Conservation (phyloP, 495 filamentous ascomycete genomes). For the Penicillium parvum region DNA sequence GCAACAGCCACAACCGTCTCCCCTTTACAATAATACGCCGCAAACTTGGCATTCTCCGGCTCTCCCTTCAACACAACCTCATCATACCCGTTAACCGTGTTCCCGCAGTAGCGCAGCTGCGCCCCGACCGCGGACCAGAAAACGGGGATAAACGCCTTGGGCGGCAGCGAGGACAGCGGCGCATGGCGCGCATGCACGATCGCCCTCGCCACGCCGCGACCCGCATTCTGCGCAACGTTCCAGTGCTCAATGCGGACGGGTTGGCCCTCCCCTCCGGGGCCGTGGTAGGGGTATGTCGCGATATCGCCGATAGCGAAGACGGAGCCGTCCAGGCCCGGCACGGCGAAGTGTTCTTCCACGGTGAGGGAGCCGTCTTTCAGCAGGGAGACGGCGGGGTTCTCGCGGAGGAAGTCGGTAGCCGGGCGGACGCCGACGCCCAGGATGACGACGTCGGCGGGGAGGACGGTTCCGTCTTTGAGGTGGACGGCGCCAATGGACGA, state of each 20-base stretch:
- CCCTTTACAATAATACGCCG: conserved; percentile 82
- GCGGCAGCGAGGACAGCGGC: conserved; percentile 38
- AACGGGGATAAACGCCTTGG: conserved; percentile 79
- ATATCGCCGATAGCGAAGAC: conserved; percentile 97
- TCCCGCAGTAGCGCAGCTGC: conserved; percentile 90
- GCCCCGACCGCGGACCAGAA: conserved; percentile 93
- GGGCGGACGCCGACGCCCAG: conserved; percentile 86
- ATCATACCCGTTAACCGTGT: conserved; percentile 75
- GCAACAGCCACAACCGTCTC: conserved; percentile 90
- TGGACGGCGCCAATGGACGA: conserved; percentile 72
- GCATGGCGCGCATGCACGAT: conserved; percentile 53
- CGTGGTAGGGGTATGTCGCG: conserved; percentile 89
- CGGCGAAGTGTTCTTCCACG: conserved; percentile 71
- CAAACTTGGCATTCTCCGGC: conserved; percentile 76
- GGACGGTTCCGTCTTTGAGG: conserved; percentile 79
- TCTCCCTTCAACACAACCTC: conserved; percentile 74
- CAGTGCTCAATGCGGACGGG: conserved; percentile 86
- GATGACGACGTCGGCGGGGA: conserved; percentile 86
- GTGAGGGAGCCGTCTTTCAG: conserved; percentile 76
- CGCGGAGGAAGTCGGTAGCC: conserved; percentile 77
- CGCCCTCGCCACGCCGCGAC: conserved; percentile 67
- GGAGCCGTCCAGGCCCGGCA: conserved; percentile 58
- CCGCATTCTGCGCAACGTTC: conserved; percentile 94
- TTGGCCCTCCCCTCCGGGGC: conserved; percentile 68
- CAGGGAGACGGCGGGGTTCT: conserved; percentile 61